These are phyloP conservation scores for Buxus sempervirens DNA, from an alignment of 164 flowering plant species.

Conservation along the genomic window DNA sequence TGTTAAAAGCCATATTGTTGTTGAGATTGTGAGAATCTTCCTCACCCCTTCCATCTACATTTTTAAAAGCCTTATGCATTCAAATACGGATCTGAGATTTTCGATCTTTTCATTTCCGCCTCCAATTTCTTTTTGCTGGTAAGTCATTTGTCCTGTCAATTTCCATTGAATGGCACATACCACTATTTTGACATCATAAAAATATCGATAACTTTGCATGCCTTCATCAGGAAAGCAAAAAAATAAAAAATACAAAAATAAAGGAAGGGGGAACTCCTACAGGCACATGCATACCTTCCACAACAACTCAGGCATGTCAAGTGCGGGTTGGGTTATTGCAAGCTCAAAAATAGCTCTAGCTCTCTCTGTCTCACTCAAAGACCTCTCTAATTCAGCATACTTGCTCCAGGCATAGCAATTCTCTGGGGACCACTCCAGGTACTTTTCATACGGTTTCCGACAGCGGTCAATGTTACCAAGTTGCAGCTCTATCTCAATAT, in stretches of 20 bases:
- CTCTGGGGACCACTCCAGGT: conserved; percentile 92
- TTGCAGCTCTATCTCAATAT: conserved; percentile 89
- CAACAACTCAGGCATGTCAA: conserved; percentile 92
- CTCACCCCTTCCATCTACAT: too few species aligned
- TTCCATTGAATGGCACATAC: too few species aligned
- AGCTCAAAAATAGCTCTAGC: conserved; percentile 90
- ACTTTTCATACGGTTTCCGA: conserved; percentile 78
- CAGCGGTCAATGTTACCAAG: conserved; percentile 86
- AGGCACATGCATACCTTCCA: conserved; percentile 67
- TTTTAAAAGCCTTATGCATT: too few species aligned
- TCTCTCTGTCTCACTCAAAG: conserved; percentile 74
- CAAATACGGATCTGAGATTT: too few species aligned
- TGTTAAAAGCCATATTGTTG: too few species aligned
- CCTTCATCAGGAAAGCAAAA: too few species aligned
- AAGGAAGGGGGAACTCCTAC: not conserved
- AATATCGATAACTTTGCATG: too few species aligned
- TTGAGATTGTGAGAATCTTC: too few species aligned
- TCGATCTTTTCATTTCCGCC: too few species aligned
- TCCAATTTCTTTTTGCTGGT: too few species aligned
- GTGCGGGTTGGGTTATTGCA: conserved; percentile 82
- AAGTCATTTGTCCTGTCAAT: too few species aligned
- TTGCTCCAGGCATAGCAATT: conserved; percentile 98
- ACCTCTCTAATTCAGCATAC: conserved; percentile 83
- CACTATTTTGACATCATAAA: too few species aligned
- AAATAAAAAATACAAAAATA: not conserved